A percentile compares a stretch with the other conserved stretches of the same genome.
Evolutionary conservation across 208 protist genomes (phyloP).

Genomic region (Kentomonas sorsogonicus): DNA sequence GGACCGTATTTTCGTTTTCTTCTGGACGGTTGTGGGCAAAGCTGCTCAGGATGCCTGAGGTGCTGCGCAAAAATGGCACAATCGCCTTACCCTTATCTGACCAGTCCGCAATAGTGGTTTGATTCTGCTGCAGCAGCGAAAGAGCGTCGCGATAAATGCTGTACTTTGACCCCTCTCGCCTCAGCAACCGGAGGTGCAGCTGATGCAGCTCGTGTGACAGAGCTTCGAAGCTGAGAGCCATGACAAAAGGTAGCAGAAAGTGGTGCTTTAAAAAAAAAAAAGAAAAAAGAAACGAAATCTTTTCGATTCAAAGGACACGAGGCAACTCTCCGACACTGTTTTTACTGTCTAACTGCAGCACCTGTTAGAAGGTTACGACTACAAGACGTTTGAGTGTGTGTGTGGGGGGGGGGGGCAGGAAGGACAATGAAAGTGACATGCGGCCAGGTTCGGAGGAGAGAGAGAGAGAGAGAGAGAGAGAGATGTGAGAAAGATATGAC

Average conservation of each 20-base stretch:
- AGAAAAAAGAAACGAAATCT: no score
- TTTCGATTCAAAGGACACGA: no score
- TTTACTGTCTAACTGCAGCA: no score
- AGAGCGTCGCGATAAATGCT: conserved; percentile 37
- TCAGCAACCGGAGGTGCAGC: conserved; percentile 73
- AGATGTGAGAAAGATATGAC: no score
- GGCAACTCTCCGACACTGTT: no score
- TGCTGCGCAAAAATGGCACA: conserved; percentile 63
- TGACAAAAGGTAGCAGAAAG: conserved; percentile 5
- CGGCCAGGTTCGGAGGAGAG: not conserved
- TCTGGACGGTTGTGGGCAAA: no score
- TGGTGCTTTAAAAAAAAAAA: not conserved
- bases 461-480: not conserved
- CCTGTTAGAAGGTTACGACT: no score
- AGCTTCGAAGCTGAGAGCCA: conserved; percentile 18
- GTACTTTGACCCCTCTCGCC: conserved; percentile 42
- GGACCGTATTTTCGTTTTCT: no score
- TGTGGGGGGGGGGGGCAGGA: no score
- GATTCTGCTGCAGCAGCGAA: conserved; percentile 34
- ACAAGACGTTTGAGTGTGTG: no score
- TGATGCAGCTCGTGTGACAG: conserved; percentile 65
- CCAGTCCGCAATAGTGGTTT: conserved; percentile 14
- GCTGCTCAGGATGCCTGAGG: no score
- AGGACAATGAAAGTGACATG: no score
- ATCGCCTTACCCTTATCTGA: conserved; percentile 16